Base-by-base conservation (phyloP, 2,329 filamentous ascomycete species). In the Colletotrichum aenigma region DNA sequence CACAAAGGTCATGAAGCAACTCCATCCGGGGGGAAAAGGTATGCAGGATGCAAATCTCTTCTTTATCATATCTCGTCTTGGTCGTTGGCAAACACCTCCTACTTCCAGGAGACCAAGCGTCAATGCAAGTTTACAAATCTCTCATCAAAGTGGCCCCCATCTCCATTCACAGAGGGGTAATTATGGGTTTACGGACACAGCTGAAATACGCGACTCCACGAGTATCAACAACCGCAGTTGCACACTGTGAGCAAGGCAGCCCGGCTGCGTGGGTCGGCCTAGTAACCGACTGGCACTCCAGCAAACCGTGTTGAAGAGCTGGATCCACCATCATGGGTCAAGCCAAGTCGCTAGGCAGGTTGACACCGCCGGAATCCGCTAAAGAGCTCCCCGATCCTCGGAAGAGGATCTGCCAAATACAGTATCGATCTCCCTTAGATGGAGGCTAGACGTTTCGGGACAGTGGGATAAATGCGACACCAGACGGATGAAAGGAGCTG, bases 311-410 rank as follows among this genome's bases (percentile, higher is more conserved):
- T 69, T 65, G 26, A 52, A 65, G 16, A 75, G 36, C 6, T 9
- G 4, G n/a, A 16, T 52, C 64, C 64, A 68, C 62, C 12, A n/a
- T 16, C 66, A 52, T 65, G 70, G 73, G 34, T 60, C 26, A 12
- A 30, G 21, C 28, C 43, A 68, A 68, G 64, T 34, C 26, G 32
- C 21, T 61, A 52, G 28, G 16, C 26, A 56, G 56, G 9, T 30
- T 48, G 36, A 75, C 64, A 68, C 70, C 73, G 64, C 73, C 73
- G 58, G 70, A 32, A 64, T 48, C 21, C 13, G 30, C 58, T 36
- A 55, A 36, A 65, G 12, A 32, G 9, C 7, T 34, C 34, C 64
- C 56, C 62, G 26, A 28, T 36, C 21, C 52, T 68, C 69, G 73
- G 36, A 56, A 32, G 26, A 26, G n/a, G 18, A 36, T 62, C 30